phyloP scores from a whole-genome alignment of 768 basidiomycete species.

The Cystobasidium ongulense region DNA sequence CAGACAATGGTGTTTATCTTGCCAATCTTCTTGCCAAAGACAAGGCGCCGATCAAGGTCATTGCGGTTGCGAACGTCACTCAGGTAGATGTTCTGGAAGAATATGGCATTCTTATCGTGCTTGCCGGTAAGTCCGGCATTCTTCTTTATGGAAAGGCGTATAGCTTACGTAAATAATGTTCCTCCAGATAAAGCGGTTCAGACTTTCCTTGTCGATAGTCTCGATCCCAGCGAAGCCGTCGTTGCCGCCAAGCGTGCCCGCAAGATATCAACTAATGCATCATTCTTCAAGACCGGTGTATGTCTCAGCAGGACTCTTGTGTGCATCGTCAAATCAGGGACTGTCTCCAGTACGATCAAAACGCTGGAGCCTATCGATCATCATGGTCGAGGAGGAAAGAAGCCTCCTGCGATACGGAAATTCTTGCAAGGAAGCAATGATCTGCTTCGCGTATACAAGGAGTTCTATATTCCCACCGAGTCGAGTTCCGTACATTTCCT shows the following conservation, averaged over 20 bases:
- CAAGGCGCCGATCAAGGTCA: slow-evolving; percentile 65
- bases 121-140: slow-evolving; percentile 62
- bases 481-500: slow-evolving; percentile 94
- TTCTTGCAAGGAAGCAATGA: slow-evolving; percentile 90
- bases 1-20: slow-evolving; percentile 91
- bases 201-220: slow-evolving; percentile 86
- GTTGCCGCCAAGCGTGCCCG: slow-evolving; percentile 88
- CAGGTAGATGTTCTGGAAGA: slow-evolving; percentile 96
- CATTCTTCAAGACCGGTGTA: slow-evolving; percentile 93
- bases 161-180: neutral
- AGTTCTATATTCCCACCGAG: slow-evolving; percentile 97
- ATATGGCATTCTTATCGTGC: slow-evolving; percentile 87
- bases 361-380: slow-evolving; percentile 87
- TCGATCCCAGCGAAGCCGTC: slow-evolving; percentile 81
- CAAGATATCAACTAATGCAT: slow-evolving; percentile 87
- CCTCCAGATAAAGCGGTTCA: slow-evolving; percentile 79
- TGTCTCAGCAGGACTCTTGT: slow-evolving; percentile 86
- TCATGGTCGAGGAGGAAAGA: slow-evolving; percentile 56
- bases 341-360: slow-evolving; percentile 93
- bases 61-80: slow-evolving; percentile 76
- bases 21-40: slow-evolving; percentile 66
- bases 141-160: neutral
- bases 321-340: slow-evolving; percentile 92
- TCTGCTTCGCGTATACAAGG: slow-evolving; percentile 82
- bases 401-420: slow-evolving; percentile 67